Conservation (phyloP, 2,329 filamentous ascomycete species). For the Hypoxylon rubiginosum region DNA sequence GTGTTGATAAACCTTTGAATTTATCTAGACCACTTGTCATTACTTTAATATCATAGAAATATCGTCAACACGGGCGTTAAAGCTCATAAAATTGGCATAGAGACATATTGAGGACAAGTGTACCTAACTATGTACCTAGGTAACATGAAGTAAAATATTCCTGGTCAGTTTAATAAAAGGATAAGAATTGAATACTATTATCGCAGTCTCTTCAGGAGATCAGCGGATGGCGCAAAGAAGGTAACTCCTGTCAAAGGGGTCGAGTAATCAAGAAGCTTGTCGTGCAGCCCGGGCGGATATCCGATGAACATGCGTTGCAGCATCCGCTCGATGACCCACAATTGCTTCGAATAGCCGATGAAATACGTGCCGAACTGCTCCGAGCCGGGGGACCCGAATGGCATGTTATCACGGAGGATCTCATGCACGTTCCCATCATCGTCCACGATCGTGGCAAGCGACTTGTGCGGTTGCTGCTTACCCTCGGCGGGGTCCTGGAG, state of each 20-base stretch:
- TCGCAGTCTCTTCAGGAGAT: conserved; percentile 20
- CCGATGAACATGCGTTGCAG: conserved; percentile 70
- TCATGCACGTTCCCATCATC: conserved; percentile 64
- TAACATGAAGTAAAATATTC: no score
- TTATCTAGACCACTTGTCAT: no score
- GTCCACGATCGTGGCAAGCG: conserved; percentile 66
- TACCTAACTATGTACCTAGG: no score
- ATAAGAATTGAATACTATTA: neutral
- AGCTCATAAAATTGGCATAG: no score
- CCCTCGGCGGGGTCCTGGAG: conserved; percentile 63
- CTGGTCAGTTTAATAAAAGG: no score
- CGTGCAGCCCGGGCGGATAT: conserved; percentile 65
- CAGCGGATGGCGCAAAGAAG: conserved; percentile 65
- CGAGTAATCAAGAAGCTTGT: conserved; percentile 68
- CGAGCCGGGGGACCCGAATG: conserved; percentile 66
- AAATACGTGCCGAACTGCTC: conserved; percentile 71
- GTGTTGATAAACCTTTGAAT: no score
- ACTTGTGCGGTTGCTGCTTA: conserved; percentile 66
- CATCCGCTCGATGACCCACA: conserved; percentile 72
- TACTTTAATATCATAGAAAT: no score
- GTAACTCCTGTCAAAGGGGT: conserved; percentile 64
- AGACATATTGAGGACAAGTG: no score
- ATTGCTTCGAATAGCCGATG: conserved; percentile 65
- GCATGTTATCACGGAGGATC: conserved; percentile 72
- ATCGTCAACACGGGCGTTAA: no score